Percentiles rank a stretch among this genome's conserved stretches.
Conservation (phyloP, 352 stramenopile genomes). For the Globisporangium mamillatum region DNA sequence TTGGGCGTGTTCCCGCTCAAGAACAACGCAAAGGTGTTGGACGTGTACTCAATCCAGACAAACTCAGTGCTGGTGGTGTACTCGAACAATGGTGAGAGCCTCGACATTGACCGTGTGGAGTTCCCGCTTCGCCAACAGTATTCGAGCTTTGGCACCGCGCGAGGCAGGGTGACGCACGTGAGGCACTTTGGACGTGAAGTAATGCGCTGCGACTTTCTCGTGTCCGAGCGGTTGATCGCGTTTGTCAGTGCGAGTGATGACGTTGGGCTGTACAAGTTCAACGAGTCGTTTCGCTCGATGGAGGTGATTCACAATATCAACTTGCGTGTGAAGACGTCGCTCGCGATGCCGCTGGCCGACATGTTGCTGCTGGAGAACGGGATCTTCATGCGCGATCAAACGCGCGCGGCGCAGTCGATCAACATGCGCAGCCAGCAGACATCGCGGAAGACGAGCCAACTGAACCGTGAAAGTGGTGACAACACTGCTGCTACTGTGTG, state of each 20-base stretch:
- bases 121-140: conserved; percentile 3
- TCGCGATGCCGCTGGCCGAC: conserved; percentile 12
- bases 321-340: conserved; percentile 17
- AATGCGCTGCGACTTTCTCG: conserved; percentile 5
- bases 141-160: background rate
- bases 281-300: conserved; percentile 17
- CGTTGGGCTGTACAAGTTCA: conserved; percentile 20
- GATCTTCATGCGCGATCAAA: conserved; percentile 32
- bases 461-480: background rate
- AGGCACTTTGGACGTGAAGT: conserved; percentile 6
- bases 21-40: conserved; percentile 3
- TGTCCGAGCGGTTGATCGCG: conserved; percentile 10
- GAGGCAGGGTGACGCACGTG: background rate
- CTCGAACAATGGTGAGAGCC: background rate
- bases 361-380: conserved; percentile 20
- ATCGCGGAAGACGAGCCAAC: conserved; percentile 25
- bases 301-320: conserved; percentile 11
- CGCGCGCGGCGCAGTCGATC: conserved; percentile 34
- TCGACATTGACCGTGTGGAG: conserved; percentile 13
- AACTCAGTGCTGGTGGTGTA: conserved; percentile 10
- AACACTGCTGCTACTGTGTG: background rate
- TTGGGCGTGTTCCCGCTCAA: conserved; percentile 9
- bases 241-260: conserved; percentile 6
- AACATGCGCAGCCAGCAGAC: conserved; percentile 47
- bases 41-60: conserved; percentile 13